These are phyloP conservation scores for Trichoderma afroharzianum DNA, from an alignment of 2,329 filamentous ascomycete species.

Conservation along the genomic window DNA sequence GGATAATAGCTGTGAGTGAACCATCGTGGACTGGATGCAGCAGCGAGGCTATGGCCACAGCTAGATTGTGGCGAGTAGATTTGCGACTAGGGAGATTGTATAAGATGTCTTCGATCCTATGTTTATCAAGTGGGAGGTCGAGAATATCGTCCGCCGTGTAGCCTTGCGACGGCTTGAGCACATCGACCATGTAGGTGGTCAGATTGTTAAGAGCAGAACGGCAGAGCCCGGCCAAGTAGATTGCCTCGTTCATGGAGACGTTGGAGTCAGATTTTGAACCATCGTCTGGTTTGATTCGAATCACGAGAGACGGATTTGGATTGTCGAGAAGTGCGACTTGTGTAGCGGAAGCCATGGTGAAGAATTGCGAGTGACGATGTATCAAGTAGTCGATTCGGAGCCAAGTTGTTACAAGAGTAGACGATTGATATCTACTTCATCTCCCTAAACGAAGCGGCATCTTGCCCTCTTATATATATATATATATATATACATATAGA, in stretches of 20 bases:
- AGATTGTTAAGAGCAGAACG: constrained; percentile 29
- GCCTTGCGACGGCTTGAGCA: constrained; percentile 30
- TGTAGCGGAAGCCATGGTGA: constrained; percentile 32
- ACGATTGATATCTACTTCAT: background rate
- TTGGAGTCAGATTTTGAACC: background rate
- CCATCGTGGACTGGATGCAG: constrained; percentile 34
- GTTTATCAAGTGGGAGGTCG: constrained; percentile 29
- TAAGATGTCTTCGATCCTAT: constrained; percentile 31
- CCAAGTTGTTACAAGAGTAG: background rate
- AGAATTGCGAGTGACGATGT: background rate
- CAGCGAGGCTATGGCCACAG: constrained; percentile 30
- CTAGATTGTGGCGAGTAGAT: constrained; percentile 31
- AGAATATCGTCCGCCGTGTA: constrained; percentile 37
- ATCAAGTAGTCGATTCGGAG: background rate
- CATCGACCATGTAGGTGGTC: constrained; percentile 24
- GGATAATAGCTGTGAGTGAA: constrained; percentile 36
- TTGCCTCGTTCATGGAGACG: constrained; percentile 23
- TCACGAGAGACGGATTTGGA: constrained; percentile 21
- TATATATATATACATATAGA: background rate
- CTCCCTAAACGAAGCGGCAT: background rate
- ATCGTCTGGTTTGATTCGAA: background rate
- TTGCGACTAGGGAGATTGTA: constrained; percentile 35
- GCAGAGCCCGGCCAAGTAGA: constrained; percentile 29
- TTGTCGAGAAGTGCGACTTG: constrained; percentile 25
- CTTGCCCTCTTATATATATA: background rate